These are phyloP conservation scores for Calonectria pteridis DNA, from an alignment of 2,329 filamentous ascomycete genomes.

Conservation along the genomic window DNA sequence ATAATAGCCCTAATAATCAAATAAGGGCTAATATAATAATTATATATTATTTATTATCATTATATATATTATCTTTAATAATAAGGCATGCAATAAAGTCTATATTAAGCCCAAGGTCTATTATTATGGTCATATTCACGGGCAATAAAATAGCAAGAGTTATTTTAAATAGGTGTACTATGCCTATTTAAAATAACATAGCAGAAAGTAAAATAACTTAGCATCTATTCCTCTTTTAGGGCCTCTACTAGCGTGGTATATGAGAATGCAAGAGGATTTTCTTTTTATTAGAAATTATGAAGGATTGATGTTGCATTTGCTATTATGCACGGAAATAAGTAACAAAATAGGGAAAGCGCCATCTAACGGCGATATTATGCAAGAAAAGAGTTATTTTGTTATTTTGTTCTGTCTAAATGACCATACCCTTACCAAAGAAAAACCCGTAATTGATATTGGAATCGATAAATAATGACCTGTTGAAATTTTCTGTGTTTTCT, in stretches of 20 bases:
- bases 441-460: too few species aligned
- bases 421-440: too few species aligned
- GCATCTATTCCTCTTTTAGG: background rate
- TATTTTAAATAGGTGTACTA: too few species aligned
- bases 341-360: background rate
- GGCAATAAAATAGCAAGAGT: too few species aligned
- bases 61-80: background rate
- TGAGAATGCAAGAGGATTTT: too few species aligned
- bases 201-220: background rate
- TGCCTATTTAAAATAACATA: too few species aligned
- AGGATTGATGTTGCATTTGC: background rate
- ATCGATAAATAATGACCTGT: too few species aligned
- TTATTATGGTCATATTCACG: background rate
- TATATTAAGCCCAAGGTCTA: background rate
- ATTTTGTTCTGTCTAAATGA: too few species aligned
- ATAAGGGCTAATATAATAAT: background rate
- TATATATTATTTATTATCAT: background rate
- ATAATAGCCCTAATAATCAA: background rate
- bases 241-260: background rate
- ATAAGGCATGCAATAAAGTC: background rate
- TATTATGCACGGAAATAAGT: background rate
- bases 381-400: background rate
- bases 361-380: background rate
- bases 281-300: background rate
- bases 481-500: too few species aligned